Evolutionary conservation across 2,329 filamentous ascomycete genomes (phyloP).

Genomic region (Aspergillus udagawae): DNA sequence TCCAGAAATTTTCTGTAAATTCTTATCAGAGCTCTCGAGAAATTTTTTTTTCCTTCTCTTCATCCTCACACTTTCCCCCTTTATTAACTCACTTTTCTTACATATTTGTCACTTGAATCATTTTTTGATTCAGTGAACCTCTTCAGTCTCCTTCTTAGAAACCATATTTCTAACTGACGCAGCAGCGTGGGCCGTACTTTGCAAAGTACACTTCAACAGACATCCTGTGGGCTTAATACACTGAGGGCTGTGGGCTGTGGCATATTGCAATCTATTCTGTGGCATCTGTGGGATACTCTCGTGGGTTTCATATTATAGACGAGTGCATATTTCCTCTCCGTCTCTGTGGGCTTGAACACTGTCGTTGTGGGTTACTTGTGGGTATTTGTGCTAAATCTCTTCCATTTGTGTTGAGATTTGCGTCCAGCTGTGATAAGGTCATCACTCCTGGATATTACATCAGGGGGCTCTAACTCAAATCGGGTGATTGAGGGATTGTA

Average conservation of each 20-base stretch:
- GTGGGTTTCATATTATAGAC: conserved; percentile 41
- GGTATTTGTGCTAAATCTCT: conserved; percentile 28
- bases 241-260: conserved; percentile 42
- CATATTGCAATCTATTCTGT: conserved; percentile 39
- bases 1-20: conserved; percentile 17
- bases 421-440: conserved; percentile 26
- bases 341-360: conserved; percentile 44
- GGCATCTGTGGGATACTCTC: conserved; percentile 37
- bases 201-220: conserved; percentile 34
- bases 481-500: conserved; percentile 36
- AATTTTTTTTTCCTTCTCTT: conserved; percentile 17
- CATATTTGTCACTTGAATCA: neutral
- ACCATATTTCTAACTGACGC: conserved; percentile 23
- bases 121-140: conserved; percentile 1
- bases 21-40: neutral
- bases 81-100: neutral
- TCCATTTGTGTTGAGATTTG: conserved; percentile 13
- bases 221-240: conserved; percentile 36
- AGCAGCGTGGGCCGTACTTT: conserved; percentile 32
- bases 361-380: conserved; percentile 41
- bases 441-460: conserved; percentile 27
- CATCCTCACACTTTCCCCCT: conserved; percentile 8
- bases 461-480: conserved; percentile 28
- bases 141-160: conserved; percentile 16
- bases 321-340: conserved; percentile 39